Percentiles rank a stretch among this genome's conserved stretches.
Conservation (phyloP, 2,329 filamentous ascomycete species). For the Curvularia spicifera region DNA sequence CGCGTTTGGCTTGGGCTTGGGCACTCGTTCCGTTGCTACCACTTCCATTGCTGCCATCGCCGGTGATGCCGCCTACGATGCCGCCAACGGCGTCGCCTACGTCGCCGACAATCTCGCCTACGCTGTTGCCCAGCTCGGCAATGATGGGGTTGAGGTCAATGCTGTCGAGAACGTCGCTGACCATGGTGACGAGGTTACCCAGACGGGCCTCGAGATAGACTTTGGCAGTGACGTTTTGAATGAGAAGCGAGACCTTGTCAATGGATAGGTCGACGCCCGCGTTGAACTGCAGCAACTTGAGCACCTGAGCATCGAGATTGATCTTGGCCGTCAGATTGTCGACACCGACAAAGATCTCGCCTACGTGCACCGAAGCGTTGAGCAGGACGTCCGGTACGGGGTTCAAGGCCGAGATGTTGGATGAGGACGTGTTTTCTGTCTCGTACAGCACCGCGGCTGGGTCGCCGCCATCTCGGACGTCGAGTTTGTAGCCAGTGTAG, state of each 20-base stretch:
- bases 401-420: slow-evolving; percentile 50
- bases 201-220: slow-evolving; percentile 66
- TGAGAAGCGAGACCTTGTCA: slow-evolving; percentile 62
- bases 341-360: slow-evolving; percentile 65
- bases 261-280: slow-evolving; percentile 66
- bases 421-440: slow-evolving; percentile 58
- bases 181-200: slow-evolving; percentile 66
- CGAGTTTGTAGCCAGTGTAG: slow-evolving; percentile 64
- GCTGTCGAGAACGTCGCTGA: slow-evolving; percentile 63
- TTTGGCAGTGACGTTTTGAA: slow-evolving; percentile 65
- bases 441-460: slow-evolving; percentile 61
- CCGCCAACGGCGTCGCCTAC: slow-evolving; percentile 37
- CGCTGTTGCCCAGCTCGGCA: slow-evolving; percentile 60
- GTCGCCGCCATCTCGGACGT: slow-evolving; percentile 56
- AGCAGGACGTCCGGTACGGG: slow-evolving; percentile 65
- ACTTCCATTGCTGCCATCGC: slow-evolving; percentile 10
- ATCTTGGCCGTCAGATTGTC: slow-evolving; percentile 66
- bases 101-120: slow-evolving; percentile 57
- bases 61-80: slow-evolving; percentile 27
- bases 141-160: slow-evolving; percentile 67
- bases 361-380: slow-evolving; percentile 64
- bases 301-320: slow-evolving; percentile 65
- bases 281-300: slow-evolving; percentile 65
- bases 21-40: slow-evolving; percentile 15
- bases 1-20: slow-evolving; percentile 33